These are phyloP conservation scores for Yamadazyma atmosphaerica DNA, from an alignment of 1,139 yeast genomes.

Conservation along the genomic window DNA sequence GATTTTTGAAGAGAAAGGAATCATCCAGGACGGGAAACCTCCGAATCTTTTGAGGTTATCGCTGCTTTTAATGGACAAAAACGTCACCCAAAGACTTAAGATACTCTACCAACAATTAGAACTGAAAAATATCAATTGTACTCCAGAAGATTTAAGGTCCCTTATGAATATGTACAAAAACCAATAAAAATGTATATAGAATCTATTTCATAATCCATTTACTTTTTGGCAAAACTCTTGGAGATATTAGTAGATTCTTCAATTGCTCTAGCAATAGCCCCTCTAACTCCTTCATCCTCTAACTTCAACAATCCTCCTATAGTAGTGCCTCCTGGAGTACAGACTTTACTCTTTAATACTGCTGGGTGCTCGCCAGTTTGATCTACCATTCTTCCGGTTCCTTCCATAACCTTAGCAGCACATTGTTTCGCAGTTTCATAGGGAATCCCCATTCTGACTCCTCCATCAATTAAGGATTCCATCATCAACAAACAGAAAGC, in stretches of 20 bases:
- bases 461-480: constrained; percentile 94
- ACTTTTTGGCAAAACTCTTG: constrained; percentile 71
- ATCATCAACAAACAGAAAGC: constrained; percentile 89
- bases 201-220: constrained; percentile 9
- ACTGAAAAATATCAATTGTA: constrained; percentile 29
- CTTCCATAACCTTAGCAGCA: constrained; percentile 95
- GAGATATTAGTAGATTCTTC: constrained; percentile 90
- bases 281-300: constrained; percentile 90
- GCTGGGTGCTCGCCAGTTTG: constrained; percentile 93
- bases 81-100: constrained; percentile 31
- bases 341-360: constrained; percentile 79
- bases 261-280: constrained; percentile 84
- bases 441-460: constrained; percentile 92
- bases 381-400: constrained; percentile 90
- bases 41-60: constrained; percentile 41
- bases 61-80: constrained; percentile 38
- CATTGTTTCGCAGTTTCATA: constrained; percentile 78
- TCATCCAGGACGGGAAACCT: constrained; percentile 26
- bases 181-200: neutral
- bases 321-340: constrained; percentile 98
- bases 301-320: constrained; percentile 91
- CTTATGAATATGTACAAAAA: constrained; percentile 15
- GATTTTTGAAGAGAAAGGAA: constrained; percentile 34
- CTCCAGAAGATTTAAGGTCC: constrained; percentile 36
- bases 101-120: constrained; percentile 35